Evolutionary conservation across 192 early-diverging fungal genomes (phyloP).

Genomic region (Entomortierella parvispora): DNA sequence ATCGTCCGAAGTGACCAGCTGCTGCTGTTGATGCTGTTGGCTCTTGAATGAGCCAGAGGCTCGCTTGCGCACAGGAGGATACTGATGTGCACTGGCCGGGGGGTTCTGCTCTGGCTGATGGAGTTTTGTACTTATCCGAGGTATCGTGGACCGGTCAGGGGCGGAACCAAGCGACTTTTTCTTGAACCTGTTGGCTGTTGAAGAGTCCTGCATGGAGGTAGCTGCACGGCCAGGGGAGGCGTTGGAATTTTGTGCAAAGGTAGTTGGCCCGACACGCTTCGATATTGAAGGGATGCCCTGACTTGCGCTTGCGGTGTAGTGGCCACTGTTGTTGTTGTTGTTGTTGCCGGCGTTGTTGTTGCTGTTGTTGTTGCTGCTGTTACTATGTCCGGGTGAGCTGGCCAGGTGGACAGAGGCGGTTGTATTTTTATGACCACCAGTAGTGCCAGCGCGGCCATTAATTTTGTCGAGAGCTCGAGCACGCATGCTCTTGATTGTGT

Average conservation of each 20-base stretch:
- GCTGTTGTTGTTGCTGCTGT: not conserved
- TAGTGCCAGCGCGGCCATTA: conserved; percentile 11
- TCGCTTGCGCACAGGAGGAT: conserved; percentile 8
- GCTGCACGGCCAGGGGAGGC: too few species aligned
- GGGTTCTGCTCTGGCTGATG: conserved; percentile 12
- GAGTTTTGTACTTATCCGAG: conserved; percentile 5
- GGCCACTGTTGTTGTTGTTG: too few species aligned
- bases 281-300: too few species aligned
- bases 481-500: conserved; percentile 47
- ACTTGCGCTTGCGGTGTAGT: too few species aligned
- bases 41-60: conserved; percentile 35
- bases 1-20: conserved; percentile 30
- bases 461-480: conserved; percentile 34
- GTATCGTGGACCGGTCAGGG: not conserved
- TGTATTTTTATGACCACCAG: too few species aligned
- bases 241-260: too few species aligned
- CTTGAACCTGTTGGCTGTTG: conserved; percentile 16
- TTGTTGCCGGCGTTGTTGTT: not conserved
- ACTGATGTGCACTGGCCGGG: not conserved
- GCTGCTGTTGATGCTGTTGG: conserved; percentile 1
- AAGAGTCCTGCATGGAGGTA: too few species aligned
- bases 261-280: too few species aligned
- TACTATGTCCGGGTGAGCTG: not conserved
- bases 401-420: not conserved
- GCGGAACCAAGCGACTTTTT: conserved; percentile 20